phyloP scores from a whole-genome alignment of 108 stramenopile genomes.

The Fragilaria crotonensis region DNA sequence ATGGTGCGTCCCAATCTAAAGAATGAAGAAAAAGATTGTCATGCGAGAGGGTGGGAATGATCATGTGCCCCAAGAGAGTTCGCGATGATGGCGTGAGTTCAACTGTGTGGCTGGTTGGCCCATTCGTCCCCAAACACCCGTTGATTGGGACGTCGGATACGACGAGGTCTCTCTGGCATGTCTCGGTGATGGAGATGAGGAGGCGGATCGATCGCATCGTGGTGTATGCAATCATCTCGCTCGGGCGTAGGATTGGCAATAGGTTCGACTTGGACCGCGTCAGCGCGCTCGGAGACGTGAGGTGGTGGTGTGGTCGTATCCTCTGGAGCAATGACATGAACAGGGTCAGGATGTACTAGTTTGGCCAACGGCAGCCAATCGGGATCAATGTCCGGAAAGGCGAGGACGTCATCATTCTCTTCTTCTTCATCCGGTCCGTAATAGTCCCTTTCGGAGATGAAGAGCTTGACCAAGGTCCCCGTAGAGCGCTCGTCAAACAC shows the following conservation, averaged over 20 bases:
- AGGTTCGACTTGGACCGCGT: background rate
- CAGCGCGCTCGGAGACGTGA: background rate
- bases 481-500: slow-evolving; percentile 38
- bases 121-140: background rate
- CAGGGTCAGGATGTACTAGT: background rate
- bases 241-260: no score
- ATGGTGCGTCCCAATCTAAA: background rate
- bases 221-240: no score
- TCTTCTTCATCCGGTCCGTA: background rate
- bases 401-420: background rate
- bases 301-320: no score
- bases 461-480: background rate
- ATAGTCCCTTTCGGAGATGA: background rate
- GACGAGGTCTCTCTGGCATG: background rate
- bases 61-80: background rate
- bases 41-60: background rate
- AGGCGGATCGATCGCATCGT: background rate
- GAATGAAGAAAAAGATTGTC: background rate
- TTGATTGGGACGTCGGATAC: background rate
- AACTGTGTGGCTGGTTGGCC: background rate
- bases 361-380: slow-evolving; percentile 1
- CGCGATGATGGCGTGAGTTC: background rate
- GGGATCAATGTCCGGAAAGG: background rate
- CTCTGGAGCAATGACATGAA: background rate
- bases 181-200: background rate